These are phyloP conservation scores for Oryza brachyantha DNA, from an alignment of 176 grass and related monocot species.

Conservation along the genomic window DNA sequence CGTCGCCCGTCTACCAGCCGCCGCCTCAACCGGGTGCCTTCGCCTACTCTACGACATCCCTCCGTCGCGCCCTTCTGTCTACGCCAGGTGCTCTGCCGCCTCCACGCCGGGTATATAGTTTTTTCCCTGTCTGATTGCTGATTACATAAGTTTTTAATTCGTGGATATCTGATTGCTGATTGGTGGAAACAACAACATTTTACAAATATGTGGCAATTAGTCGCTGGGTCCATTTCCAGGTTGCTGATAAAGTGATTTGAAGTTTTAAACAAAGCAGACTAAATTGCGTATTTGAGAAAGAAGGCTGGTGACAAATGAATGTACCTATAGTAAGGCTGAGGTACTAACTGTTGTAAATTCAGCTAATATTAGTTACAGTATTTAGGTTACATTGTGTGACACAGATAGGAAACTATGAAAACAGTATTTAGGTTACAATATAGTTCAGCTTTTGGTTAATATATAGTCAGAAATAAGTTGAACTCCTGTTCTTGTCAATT, in stretches of 20 bases:
- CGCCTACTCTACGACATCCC: too few relatives aligned
- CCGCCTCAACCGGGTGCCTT: too few relatives aligned
- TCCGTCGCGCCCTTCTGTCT: too few relatives aligned
- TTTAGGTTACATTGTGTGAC: slow-evolving; percentile 4
- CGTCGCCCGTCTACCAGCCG: too few relatives aligned
- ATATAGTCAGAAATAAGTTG: background rate
- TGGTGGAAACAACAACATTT: too few relatives aligned
- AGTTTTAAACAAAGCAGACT: background rate
- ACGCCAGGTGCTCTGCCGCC: too few relatives aligned
- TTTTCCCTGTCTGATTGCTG: too few relatives aligned
- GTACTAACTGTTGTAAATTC: slow-evolving; percentile 9
- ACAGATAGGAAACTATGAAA: slow-evolving; percentile 2
- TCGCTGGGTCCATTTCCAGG: slow-evolving; percentile 11
- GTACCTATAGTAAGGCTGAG: background rate
- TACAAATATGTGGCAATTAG: slow-evolving; percentile 1
- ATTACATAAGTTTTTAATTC: too few relatives aligned
- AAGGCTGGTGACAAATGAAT: slow-evolving; percentile 18
- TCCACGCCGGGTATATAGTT: too few relatives aligned
- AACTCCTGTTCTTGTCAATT: background rate
- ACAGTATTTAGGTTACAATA: background rate
- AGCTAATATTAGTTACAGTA: background rate
- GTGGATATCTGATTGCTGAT: too few relatives aligned
- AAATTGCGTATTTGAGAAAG: background rate
- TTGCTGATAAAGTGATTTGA: slow-evolving; percentile 33
- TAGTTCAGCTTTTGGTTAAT: slow-evolving; percentile 14